Percentiles rank a stretch among this genome's conserved stretches.
phyloP scores from a whole-genome alignment of 441 rosid species.

The Gossypium trilobum region DNA sequence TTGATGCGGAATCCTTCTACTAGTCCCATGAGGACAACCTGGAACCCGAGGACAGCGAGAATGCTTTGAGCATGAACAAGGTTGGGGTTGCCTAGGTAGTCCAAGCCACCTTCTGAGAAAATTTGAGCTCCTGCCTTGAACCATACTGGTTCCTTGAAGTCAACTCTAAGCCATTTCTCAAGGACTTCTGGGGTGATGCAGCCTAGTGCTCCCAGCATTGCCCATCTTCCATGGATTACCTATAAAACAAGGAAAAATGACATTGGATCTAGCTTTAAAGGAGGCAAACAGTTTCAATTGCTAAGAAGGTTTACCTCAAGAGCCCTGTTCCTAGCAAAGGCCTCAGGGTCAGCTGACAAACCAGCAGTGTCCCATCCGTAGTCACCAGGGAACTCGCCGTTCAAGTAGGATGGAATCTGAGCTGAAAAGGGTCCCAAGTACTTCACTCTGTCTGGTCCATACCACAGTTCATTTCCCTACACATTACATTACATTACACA shows the following conservation, averaged over 20 bases:
- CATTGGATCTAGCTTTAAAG: neutral
- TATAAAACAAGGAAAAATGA: slow-evolving; percentile 9
- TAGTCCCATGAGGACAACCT: slow-evolving; percentile 75
- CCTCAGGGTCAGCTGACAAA: slow-evolving; percentile 78
- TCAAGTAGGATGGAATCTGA: slow-evolving; percentile 82
- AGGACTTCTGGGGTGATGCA: slow-evolving; percentile 90
- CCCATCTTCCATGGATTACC: slow-evolving; percentile 96
- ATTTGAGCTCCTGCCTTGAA: slow-evolving; percentile 96
- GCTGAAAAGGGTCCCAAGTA: slow-evolving; percentile 94
- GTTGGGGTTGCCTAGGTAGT: slow-evolving; percentile 93
- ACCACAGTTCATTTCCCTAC: slow-evolving; percentile 77
- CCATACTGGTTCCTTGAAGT: slow-evolving; percentile 91
- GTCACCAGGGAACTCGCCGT: slow-evolving; percentile 85
- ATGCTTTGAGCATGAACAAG: slow-evolving; percentile 94
- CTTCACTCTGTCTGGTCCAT: slow-evolving; percentile 91
- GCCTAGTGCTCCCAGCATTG: slow-evolving; percentile 88
- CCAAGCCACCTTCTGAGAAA: slow-evolving; percentile 89
- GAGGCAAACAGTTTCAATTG: neutral
- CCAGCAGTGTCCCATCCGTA: slow-evolving; percentile 97
- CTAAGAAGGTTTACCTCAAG: slow-evolving; percentile 51
- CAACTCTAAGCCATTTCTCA: slow-evolving; percentile 68
- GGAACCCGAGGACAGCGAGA: slow-evolving; percentile 74
- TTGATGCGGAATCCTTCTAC: slow-evolving; percentile 91
- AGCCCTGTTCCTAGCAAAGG: slow-evolving; percentile 91
- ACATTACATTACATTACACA: slow-evolving; percentile 13